Evolutionary conservation across 1,284 basidiomycete species (phyloP).

Genomic region (Entoloma clypeatum): DNA sequence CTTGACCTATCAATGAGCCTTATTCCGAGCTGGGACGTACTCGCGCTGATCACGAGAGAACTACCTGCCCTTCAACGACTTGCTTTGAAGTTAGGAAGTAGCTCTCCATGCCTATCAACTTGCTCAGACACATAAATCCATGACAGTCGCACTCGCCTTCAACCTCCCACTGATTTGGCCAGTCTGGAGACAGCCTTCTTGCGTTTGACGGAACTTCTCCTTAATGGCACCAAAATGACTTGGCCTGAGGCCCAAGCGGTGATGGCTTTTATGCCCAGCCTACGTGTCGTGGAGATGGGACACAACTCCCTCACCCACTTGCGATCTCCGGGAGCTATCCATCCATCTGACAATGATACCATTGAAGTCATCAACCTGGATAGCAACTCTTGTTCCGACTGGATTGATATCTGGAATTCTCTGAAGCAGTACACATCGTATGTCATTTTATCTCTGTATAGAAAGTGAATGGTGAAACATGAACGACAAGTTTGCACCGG

Average conservation of each 20-base stretch:
- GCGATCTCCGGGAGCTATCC: constrained; percentile 18
- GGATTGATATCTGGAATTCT: constrained; percentile 50
- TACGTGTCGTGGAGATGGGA: constrained; percentile 72
- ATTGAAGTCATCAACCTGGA: constrained; percentile 72
- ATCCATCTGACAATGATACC: constrained; percentile 22
- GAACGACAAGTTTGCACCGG: constrained; percentile 47
- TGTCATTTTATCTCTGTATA: constrained; percentile 22
- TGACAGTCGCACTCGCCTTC: constrained; percentile 62
- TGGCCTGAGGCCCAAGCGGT: constrained; percentile 68
- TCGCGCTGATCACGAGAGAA: constrained; percentile 64
- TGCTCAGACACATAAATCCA: constrained; percentile 22
- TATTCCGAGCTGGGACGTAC: constrained; percentile 66
- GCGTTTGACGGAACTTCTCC: constrained; percentile 60
- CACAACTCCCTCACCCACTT: constrained; percentile 61
- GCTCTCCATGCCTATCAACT: constrained; percentile 13
- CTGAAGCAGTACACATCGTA: constrained; percentile 51
- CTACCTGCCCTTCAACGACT: constrained; percentile 65
- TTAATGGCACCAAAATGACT: constrained; percentile 69
- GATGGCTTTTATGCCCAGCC: constrained; percentile 51
- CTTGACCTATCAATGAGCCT: constrained; percentile 84
- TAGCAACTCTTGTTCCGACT: constrained; percentile 62
- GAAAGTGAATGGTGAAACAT: constrained; percentile 7
- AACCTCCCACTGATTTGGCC: constrained; percentile 26
- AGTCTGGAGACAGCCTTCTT: constrained; percentile 46
- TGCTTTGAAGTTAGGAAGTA: constrained; percentile 66